Evolutionary conservation across 257 asterid genomes (phyloP), one percentile per base, ranked within the genome.

Genomic region (Solanum virginianum): DNA sequence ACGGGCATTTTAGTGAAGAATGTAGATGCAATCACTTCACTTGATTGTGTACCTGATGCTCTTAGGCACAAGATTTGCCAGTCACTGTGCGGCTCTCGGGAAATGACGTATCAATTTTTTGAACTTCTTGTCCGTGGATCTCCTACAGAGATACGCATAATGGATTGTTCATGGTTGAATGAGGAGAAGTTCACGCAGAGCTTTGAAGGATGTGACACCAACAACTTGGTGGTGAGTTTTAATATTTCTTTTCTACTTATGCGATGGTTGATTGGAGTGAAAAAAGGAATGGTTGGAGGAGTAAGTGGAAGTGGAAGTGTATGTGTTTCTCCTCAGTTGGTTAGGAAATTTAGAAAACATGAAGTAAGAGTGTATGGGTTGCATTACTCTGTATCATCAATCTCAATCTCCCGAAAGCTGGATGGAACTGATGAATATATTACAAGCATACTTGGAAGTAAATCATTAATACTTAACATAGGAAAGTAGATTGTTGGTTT

Each of bases 161-260:
- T 91, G 90, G 98, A 95, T 68, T 95, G 99, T 88, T 96, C 99
- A 7, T 96, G 98, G 99, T 85, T 96, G 84, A 85, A 94, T 39
- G 99, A 96, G 89, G 97, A 94, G 26, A 88, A 86, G 29, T 92
- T 96, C 87, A 85, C 82, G 24, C 89, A 86, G 90, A 83, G 81
- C 85, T 94, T 95, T 90, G 88, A 89, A 88, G 91, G 91, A 77
- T 87, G 92, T 72, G 83, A 90, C 68, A 83, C 90, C 86, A 92
- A 90, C 92, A 93, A 89, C 87, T 82, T 96, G 91, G 89, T 51
- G 91, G 99, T 96, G 82, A 9, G 89, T 86, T 84, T 75, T 22
- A 20, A 57, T 24, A 43, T 51, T 43, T 56, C 70, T 53, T 57
- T 81, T 85, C 36, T 20, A 66, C 72, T 71, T 65, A 55, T 43